Conservation (phyloP, 371 early-diverging fungal species). For the Mucor indicus region DNA sequence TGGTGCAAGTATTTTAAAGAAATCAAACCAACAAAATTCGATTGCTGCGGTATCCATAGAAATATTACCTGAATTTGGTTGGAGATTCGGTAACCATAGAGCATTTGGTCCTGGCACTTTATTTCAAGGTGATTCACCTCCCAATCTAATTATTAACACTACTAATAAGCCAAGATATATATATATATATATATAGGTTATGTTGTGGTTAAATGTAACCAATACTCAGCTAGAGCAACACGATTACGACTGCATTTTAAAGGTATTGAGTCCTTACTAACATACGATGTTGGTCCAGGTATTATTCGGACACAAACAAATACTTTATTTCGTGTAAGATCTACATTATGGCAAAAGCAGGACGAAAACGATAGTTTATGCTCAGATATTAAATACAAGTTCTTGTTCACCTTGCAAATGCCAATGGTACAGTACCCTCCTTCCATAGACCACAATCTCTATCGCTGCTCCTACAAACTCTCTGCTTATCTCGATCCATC, state of each 20-base stretch:
- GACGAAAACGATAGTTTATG: slow-evolving; percentile 14
- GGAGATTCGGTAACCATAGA: slow-evolving; percentile 26
- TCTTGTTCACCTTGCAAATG: slow-evolving; percentile 39
- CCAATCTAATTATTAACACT: background rate
- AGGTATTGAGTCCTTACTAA: slow-evolving; percentile 13
- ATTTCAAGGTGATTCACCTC: slow-evolving; percentile 30
- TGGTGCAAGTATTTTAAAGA: too few relatives aligned
- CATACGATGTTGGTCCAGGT: slow-evolving; percentile 7
- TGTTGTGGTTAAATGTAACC: slow-evolving; percentile 3
- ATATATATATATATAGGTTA: slow-evolving; percentile 14
- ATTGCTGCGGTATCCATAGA: slow-evolving; percentile 21
- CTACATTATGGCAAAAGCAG: slow-evolving; percentile 29
- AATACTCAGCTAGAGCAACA: background rate
- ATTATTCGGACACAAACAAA: slow-evolving; percentile 1
- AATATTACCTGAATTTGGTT: slow-evolving; percentile 43
- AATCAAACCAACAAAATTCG: too few relatives aligned
- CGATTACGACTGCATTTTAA: slow-evolving; percentile 10
- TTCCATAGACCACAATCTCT: slow-evolving; percentile 22
- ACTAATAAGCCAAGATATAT: background rate
- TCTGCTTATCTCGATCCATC: slow-evolving; percentile 22
- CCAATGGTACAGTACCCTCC: slow-evolving; percentile 41
- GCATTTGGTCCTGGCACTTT: slow-evolving; percentile 43
- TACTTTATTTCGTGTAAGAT: slow-evolving; percentile 29
- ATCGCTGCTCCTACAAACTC: slow-evolving; percentile 27
- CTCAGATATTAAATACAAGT: slow-evolving; percentile 13